Conservation (phyloP, 495 filamentous ascomycete species). For the Xylaria flabelliformis region DNA sequence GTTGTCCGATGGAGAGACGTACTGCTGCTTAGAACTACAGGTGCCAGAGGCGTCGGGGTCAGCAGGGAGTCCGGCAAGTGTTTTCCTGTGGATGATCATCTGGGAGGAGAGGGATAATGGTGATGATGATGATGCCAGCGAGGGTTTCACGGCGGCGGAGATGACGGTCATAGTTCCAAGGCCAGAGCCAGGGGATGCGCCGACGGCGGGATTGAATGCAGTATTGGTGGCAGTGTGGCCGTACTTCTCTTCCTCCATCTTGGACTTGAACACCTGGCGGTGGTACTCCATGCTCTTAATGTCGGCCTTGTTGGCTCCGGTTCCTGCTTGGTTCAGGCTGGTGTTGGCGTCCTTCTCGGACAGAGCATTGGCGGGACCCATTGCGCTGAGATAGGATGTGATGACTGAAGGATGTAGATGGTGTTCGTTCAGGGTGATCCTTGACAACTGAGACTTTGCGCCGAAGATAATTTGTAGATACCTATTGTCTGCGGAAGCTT, state of each 20-base stretch:
- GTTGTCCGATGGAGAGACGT: constrained; percentile 90
- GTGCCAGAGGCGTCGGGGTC: constrained; percentile 23
- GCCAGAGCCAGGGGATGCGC: constrained; percentile 10
- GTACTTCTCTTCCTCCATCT: constrained; percentile 73
- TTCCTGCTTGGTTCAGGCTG: constrained; percentile 40
- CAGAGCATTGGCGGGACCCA: constrained; percentile 56
- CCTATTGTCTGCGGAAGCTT: constrained; percentile 3
- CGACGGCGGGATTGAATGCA: constrained; percentile 11
- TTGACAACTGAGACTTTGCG: neutral
- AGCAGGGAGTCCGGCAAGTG: constrained; percentile 29
- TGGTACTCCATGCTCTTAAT: constrained; percentile 79
- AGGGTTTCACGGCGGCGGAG: constrained; percentile 21
- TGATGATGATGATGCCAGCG: neutral
- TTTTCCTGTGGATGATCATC: constrained; percentile 25
- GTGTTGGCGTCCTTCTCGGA: constrained; percentile 65
- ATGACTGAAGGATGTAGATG: neutral
- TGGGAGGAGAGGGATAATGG: constrained; percentile 8
- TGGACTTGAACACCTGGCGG: constrained; percentile 75
- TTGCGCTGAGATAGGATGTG: constrained; percentile 16
- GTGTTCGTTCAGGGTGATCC: neutral
- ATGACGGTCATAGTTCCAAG: constrained; percentile 20
- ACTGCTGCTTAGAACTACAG: constrained; percentile 62
- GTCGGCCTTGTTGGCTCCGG: constrained; percentile 47
- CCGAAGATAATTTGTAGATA: neutral
- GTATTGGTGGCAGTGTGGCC: constrained; percentile 26